phyloP scores from a whole-genome alignment of 805 yeast species.

The Metschnikowia dekortorum region DNA sequence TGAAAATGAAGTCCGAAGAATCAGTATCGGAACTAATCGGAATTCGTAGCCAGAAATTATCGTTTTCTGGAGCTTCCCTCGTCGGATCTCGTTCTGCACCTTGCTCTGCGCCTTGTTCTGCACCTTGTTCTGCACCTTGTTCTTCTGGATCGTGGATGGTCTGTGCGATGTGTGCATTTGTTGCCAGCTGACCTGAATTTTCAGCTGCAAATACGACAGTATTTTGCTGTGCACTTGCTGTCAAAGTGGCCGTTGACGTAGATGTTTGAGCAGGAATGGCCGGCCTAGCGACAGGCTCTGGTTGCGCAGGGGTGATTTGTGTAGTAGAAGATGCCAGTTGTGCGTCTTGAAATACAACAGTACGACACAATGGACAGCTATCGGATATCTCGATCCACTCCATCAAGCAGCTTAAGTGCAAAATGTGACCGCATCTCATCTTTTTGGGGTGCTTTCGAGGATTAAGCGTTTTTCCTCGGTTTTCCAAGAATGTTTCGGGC shows the following conservation, averaged over 20 bases:
- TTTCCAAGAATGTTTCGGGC: conserved; percentile 30
- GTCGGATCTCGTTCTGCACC: neutral
- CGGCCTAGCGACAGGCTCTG: conserved; percentile 1
- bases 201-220: neutral
- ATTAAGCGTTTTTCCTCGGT: conserved; percentile 19
- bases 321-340: neutral
- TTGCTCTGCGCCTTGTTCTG: too few relatives aligned
- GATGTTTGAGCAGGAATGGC: neutral
- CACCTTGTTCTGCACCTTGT: too few relatives aligned
- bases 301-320: neutral
- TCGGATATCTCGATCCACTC: conserved; percentile 92
- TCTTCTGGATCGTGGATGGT: neutral
- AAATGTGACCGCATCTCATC: conserved; percentile 78
- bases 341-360: conserved; percentile 45
- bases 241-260: neutral
- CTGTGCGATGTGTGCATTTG: neutral
- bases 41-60: neutral
- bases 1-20: neutral
- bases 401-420: conserved; percentile 85
- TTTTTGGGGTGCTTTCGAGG: conserved; percentile 61
- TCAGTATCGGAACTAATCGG: neutral
- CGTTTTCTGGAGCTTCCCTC: neutral
- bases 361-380: conserved; percentile 89
- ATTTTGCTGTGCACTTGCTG: neutral
- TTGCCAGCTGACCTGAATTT: neutral